Base-by-base conservation (phyloP, 2,329 filamentous ascomycete species). In the Domatiomyces globalis region DNA sequence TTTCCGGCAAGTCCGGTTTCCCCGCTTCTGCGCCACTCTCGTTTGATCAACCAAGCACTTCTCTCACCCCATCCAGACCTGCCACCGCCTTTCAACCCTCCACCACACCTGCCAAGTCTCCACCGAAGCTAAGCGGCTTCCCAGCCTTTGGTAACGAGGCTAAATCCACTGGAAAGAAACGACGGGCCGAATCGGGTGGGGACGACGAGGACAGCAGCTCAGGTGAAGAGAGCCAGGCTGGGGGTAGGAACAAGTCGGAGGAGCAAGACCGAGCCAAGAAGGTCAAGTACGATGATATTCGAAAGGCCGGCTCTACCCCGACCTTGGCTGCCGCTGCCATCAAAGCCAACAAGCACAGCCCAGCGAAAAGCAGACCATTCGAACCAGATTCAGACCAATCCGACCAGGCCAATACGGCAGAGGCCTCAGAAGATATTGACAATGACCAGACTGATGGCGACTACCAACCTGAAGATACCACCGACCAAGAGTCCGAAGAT, bases 391-490 rank as follows among this genome's bases (percentile, higher is more conserved):
- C 71, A 5, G 66, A 68, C 18, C 64, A 69, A 48, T 62, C 63
- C 29, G 66, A 67, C 48, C 74, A 73, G 61, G 70, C 66, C 2
- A 71, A 74, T 48, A 71, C 75, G 6, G 73, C 75, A 12, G 71
- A 74, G 50, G 72, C 75, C n/a, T n/a, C n/a, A n/a, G n/a, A n/a
- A n/a, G n/a, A n/a, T n/a, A n/a, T n/a, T n/a, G n/a, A n/a, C 43
- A 71, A 75, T 44, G 69, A 73, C 55, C 72, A 64, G 25, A 66
- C 71, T n/a, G 51, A 53, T 29, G 58, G 53, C 25, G 52, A 54
- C 12, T 51, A 46, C 7, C 49, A 58, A 33, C 53, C 53, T 18
- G 55, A 59, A n/a, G 50, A 33, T 36, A 53, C 54, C 29, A 57
- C 50, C 42, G 51, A 52, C 43, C 51, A 57, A 25, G 54, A 51